Evolutionary conservation across 2,329 filamentous ascomycete species (phyloP).

Genomic region (Apiospora marii): DNA sequence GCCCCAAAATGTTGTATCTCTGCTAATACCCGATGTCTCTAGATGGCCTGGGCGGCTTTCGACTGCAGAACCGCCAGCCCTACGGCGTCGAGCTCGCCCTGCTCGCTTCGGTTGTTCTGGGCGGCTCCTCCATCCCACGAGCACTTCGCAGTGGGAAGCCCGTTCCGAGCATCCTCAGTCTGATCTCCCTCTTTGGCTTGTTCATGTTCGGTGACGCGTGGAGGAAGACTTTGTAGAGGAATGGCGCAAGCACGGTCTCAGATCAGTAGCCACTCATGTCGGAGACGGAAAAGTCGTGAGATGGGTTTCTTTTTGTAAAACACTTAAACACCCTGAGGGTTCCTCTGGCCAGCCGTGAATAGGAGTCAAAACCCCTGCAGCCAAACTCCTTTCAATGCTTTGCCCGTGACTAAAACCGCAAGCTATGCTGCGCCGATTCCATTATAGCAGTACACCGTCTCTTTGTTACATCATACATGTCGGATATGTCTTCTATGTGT

Average conservation of each 20-base stretch:
- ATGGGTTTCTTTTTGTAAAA: background rate
- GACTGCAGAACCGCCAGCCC: slow-evolving; percentile 75
- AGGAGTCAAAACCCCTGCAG: background rate
- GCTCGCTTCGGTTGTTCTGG: slow-evolving; percentile 85
- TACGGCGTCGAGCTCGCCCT: slow-evolving; percentile 92
- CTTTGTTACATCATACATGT: background rate
- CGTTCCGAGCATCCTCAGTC: slow-evolving; percentile 79
- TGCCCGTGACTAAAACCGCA: slow-evolving; percentile 5
- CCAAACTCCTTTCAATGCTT: slow-evolving; percentile 6
- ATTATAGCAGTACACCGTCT: background rate
- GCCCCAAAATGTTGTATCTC: too few species aligned
- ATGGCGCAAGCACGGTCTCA: background rate
- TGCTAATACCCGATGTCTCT: slow-evolving; percentile 14
- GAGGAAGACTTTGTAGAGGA: slow-evolving; percentile 41
- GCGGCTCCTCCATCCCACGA: slow-evolving; percentile 83
- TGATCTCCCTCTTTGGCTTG: slow-evolving; percentile 81
- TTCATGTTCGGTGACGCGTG: slow-evolving; percentile 80
- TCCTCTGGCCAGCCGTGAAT: background rate
- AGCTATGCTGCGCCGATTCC: background rate
- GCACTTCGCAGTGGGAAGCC: slow-evolving; percentile 86
- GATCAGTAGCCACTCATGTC: background rate
- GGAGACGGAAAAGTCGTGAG: background rate
- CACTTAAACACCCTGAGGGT: background rate
- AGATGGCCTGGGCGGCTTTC: slow-evolving; percentile 82
- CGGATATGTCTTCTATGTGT: slow-evolving; percentile 58